A percentile compares a stretch with the other conserved stretches of the same genome.
Evolutionary conservation across 1,139 yeast genomes (phyloP).

Genomic region (Tardiomyces depauwii): DNA sequence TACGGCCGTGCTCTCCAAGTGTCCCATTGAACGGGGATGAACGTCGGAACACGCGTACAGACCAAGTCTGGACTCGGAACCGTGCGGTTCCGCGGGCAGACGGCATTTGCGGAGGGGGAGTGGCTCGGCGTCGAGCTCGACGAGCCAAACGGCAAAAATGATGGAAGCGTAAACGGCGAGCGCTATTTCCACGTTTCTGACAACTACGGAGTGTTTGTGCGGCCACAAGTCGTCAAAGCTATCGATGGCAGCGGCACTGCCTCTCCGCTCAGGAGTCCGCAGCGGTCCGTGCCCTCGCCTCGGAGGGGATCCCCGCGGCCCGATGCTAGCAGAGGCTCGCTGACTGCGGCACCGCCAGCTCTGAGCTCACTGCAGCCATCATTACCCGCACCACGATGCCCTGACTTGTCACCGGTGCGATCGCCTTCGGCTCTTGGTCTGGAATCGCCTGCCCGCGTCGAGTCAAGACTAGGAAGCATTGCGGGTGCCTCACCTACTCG

Average conservation of each 20-base stretch:
- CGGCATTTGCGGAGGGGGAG: conserved; percentile 14
- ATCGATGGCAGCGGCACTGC: neutral
- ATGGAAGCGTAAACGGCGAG: conserved; percentile 61
- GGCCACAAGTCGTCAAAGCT: conserved; percentile 21
- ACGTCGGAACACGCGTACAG: neutral
- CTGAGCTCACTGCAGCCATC: neutral
- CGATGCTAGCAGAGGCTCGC: neutral
- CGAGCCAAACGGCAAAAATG: conserved; percentile 58
- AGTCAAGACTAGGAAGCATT: neutral
- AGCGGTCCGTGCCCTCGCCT: neutral
- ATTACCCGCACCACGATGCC: neutral
- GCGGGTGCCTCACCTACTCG: neutral
- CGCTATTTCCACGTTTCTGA: conserved; percentile 44
- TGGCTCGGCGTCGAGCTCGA: conserved; percentile 80
- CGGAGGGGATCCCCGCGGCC: neutral
- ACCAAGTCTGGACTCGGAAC: neutral
- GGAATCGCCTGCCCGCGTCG: neutral
- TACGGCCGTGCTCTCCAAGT: too few relatives aligned
- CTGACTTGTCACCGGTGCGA: neutral
- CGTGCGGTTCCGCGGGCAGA: neutral
- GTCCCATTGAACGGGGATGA: neutral
- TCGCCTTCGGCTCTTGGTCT: neutral
- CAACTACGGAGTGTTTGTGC: conserved; percentile 36
- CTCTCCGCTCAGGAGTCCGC: neutral
- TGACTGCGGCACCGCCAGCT: neutral